Evolutionary conservation across 2,329 filamentous ascomycete genomes (phyloP), one percentile per base, ranked within the genome.

Genomic region (Colletotrichum sp.): DNA sequence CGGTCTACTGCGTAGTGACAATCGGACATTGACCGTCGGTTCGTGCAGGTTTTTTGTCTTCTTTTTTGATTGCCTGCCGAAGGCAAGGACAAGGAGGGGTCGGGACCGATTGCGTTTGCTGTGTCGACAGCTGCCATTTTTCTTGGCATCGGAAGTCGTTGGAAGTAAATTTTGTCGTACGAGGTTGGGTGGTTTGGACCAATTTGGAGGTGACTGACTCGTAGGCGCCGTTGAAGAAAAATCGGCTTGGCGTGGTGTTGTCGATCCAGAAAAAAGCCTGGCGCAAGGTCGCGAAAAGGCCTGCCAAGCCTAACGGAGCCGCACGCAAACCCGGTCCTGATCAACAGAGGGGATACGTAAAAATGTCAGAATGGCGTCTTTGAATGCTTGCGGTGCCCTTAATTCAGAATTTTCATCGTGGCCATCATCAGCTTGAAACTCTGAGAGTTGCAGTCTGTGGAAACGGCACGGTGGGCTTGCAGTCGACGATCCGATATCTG

Each of bases 131-230:
- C 52, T 75, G 69, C 52, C 39, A 72, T 16, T 44, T 65, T 21
- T 55, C 72, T 75, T 72, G 68, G 72, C 72, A 75, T 75, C 68
- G 68, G 68, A 72, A 72, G 68, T 68, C 63, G 10, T 75, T 72
- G 72, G 63, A 64, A 65, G 66, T 24, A 26, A 12, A 49, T 16
- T 71, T 57, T 57, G 55, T 75, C 68, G 72, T 75, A 75, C 68
- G 68, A 75, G 68, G 30, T 57, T 72, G 72, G 66, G 59, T 52
- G 68, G 55, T 63, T 62, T 44, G 30, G 59, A 21, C 52, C 32
- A 63, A 30, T 44, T 52, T 32, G 30, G 60, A 32, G 55, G 68
- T 64, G 72, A 68, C 55, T 72, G 69, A 75, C 69, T 75, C 72
- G 72, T 59, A 28, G 68, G 52, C 24, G 15, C 15, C 26, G 13